These are phyloP conservation scores for Entophlyctis luteolus DNA, from an alignment of 192 early-diverging fungal species.

Conservation along the genomic window DNA sequence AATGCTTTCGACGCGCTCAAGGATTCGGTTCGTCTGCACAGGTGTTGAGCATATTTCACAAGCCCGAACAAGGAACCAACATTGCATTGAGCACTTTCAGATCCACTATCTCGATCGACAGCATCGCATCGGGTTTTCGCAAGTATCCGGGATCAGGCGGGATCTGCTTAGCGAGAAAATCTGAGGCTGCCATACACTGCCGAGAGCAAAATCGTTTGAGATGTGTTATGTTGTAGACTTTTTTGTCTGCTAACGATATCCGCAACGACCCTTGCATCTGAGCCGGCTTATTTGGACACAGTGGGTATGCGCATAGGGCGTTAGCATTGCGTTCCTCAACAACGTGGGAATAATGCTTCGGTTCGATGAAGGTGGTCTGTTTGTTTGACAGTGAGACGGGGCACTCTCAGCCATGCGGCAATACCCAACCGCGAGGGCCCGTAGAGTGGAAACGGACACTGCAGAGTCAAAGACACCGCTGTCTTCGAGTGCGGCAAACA, in stretches of 20 bases:
- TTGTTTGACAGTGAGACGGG: constrained; percentile 25
- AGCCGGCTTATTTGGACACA: constrained; percentile 55
- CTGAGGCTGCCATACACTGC: constrained; percentile 67
- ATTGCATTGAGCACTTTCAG: too few species aligned
- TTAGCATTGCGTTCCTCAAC: not conserved
- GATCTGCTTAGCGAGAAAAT: constrained; percentile 66
- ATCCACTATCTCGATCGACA: too few species aligned
- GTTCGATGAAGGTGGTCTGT: constrained; percentile 22
- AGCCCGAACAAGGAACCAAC: too few species aligned
- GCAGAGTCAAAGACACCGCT: too few species aligned
- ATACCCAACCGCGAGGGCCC: too few species aligned
- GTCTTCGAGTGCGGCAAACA: too few species aligned
- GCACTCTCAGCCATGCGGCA: constrained; percentile 74
- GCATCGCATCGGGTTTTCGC: too few species aligned
- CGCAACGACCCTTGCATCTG: constrained; percentile 56
- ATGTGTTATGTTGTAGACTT: constrained; percentile 74
- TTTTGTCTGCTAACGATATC: constrained; percentile 66
- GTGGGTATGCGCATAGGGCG: constrained; percentile 76
- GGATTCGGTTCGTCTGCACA: too few species aligned
- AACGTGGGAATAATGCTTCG: constrained; percentile 6
- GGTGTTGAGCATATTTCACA: too few species aligned
- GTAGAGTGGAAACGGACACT: too few species aligned
- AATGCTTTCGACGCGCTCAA: too few species aligned
- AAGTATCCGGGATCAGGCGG: constrained; percentile 74
- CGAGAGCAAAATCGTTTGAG: constrained; percentile 67